phyloP scores from a whole-genome alignment of 495 filamentous ascomycete genomes.

The Hypomontagnella submonticulosa region DNA sequence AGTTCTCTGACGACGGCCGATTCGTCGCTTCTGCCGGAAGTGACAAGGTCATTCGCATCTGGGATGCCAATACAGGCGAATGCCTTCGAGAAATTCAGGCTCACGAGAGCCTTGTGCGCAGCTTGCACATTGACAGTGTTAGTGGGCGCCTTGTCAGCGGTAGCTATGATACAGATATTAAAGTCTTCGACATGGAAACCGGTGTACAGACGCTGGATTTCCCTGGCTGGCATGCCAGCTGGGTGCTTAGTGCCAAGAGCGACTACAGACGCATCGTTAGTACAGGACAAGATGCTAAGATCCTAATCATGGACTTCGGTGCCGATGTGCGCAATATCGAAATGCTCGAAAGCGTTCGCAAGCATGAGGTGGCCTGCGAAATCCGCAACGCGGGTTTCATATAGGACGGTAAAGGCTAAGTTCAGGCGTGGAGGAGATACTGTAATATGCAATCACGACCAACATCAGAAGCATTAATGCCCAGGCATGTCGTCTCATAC shows the following conservation, averaged over 20 bases:
- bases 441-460: constrained; percentile 29
- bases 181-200: constrained; percentile 84
- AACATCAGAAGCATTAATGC: not conserved
- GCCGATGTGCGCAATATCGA: constrained; percentile 64
- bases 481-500: too few species aligned
- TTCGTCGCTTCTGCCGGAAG: constrained; percentile 94
- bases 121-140: constrained; percentile 84
- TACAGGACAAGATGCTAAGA: constrained; percentile 91
- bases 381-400: constrained; percentile 46
- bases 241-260: constrained; percentile 94
- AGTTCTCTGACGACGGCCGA: constrained; percentile 90
- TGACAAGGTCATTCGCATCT: constrained; percentile 92
- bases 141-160: constrained; percentile 88
- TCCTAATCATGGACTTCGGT: constrained; percentile 91
- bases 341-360: constrained; percentile 59
- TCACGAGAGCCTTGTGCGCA: constrained; percentile 84
- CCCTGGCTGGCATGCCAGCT: constrained; percentile 90
- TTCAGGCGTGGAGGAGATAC: constrained; percentile 9
- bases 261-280: constrained; percentile 94
- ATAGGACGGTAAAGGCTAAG: constrained; percentile 15
- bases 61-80: constrained; percentile 89
- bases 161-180: constrained; percentile 93
- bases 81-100: constrained; percentile 79
- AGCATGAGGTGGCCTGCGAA: constrained; percentile 40
- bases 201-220: constrained; percentile 79